Evolutionary conservation across 1,284 basidiomycete species (phyloP), one percentile per base, ranked within the genome.

Genomic region (Ceratobasidium papillatum): DNA sequence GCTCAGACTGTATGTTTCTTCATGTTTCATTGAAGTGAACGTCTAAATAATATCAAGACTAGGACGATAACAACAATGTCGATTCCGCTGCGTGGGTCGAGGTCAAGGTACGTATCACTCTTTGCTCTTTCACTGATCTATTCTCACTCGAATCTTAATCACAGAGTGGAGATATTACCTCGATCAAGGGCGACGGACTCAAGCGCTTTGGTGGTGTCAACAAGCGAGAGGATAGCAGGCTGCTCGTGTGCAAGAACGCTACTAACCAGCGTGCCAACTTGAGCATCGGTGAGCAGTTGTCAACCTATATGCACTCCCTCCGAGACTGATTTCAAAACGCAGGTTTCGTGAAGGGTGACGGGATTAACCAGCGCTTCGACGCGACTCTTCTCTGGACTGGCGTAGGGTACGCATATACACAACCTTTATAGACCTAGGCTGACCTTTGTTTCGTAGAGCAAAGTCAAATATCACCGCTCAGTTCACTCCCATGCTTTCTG

Each of bases 331-430:
- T 47, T 4, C n/a, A n/a, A 27, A 8, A 11, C 9, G 0, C 30
- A 62, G 69, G 69, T 5, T 72, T 72, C 22, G 43, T 72, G n/a
- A 72, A 52, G 43, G 69, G 69, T 7, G 69, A 72, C 51, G 71
- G 59, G 0, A 52, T 63, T 41, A 45, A 63, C 49, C 71, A 73
- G 36, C 65, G 65, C 17, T 68, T 52, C 30, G 65, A 68, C 14
- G 45, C 63, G 12, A 43, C 14, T 2, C 63, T 65, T 1, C 47
- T 68, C 22, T 68, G 65, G 71, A 73, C 47, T 27, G 71, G 71
- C n/a, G 59, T 73, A 2, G 71, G 71, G 68, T 72, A 38, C 12
- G 43, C 51, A 27, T 17, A 14, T 27, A 11, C 2, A 58, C 38
- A 19, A 5, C 7, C 22, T 0, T 17, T 1, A n/a, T 32, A 7